phyloP scores from a whole-genome alignment of 352 stramenopile species.

The Hyaloperonospora brassicae region DNA sequence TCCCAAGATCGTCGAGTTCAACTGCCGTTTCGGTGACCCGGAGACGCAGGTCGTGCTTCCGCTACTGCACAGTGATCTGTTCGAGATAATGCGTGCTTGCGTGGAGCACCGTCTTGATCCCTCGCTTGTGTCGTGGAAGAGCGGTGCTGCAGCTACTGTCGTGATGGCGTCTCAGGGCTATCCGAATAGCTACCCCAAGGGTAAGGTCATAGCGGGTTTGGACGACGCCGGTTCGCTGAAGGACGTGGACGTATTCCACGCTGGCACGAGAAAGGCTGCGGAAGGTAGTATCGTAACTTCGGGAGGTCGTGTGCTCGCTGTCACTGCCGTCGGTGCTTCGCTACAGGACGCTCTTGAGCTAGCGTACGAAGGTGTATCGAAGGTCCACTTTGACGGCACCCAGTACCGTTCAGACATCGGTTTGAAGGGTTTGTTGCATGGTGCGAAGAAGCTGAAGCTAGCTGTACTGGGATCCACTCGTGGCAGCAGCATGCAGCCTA shows the following conservation, averaged over 20 bases:
- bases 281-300: slow-evolving; percentile 81
- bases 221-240: slow-evolving; percentile 75
- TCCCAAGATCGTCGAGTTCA: slow-evolving; percentile 98
- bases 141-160: slow-evolving; percentile 90
- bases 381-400: slow-evolving; percentile 88
- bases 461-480: slow-evolving; percentile 94
- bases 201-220: slow-evolving; percentile 91
- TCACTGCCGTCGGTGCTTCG: slow-evolving; percentile 88
- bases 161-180: slow-evolving; percentile 96
- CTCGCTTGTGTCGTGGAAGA: slow-evolving; percentile 87
- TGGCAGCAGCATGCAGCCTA: slow-evolving; percentile 91
- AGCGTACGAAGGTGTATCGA: slow-evolving; percentile 87
- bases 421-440: slow-evolving; percentile 87
- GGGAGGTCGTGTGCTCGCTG: slow-evolving; percentile 94
- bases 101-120: slow-evolving; percentile 88
- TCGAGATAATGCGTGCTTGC: slow-evolving; percentile 95
- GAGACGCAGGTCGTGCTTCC: slow-evolving; percentile 98
- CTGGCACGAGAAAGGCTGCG: slow-evolving; percentile 87
- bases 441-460: slow-evolving; percentile 78
- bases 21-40: slow-evolving; percentile 98
- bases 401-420: slow-evolving; percentile 98
- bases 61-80: slow-evolving; percentile 96
- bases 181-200: slow-evolving; percentile 97
- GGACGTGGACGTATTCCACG: slow-evolving; percentile 97
- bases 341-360: slow-evolving; percentile 88